Conservation (phyloP, 2,329 filamentous ascomycete species). For the Alternaria ventricosa region DNA sequence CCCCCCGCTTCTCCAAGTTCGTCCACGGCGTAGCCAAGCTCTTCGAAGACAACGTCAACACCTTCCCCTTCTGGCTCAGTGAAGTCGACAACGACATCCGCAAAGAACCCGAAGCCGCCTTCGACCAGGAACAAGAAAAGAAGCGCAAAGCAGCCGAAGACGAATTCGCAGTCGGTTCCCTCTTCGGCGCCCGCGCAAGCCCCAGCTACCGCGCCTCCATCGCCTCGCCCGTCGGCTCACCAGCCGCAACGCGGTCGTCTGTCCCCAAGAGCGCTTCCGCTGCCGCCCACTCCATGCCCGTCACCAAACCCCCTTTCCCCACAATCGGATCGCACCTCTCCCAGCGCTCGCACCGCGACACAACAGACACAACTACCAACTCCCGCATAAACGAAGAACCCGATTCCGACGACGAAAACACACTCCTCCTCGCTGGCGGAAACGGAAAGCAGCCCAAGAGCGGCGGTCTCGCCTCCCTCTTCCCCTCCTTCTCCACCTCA, state of each 20-base stretch:
- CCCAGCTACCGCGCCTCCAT: constrained; percentile 60
- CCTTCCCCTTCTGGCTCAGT: constrained; percentile 92
- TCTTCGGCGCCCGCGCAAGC: constrained; percentile 65
- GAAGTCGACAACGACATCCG: constrained; percentile 93
- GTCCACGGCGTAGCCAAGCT: constrained; percentile 89
- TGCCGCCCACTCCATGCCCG: constrained; percentile 29
- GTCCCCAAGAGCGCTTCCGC: constrained; percentile 26
- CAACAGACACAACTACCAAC: constrained; percentile 26
- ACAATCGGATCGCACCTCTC: constrained; percentile 24
- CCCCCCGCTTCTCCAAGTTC: constrained; percentile 94
- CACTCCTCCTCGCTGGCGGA: constrained; percentile 30
- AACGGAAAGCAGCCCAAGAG: constrained; percentile 57
- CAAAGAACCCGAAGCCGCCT: constrained; percentile 87
- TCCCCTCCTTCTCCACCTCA: constrained; percentile 82
- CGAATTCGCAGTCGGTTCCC: constrained; percentile 86
- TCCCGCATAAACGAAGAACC: constrained; percentile 52
- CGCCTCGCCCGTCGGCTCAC: constrained; percentile 72
- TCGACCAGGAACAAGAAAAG: constrained; percentile 87
- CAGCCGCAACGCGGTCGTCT: constrained; percentile 46
- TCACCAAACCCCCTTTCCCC: constrained; percentile 20
- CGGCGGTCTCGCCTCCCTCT: constrained; percentile 70
- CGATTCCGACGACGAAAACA: constrained; percentile 56
- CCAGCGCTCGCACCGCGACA: constrained; percentile 1
- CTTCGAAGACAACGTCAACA: constrained; percentile 95
- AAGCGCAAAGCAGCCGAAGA: constrained; percentile 83